phyloP scores from a whole-genome alignment of 257 asterid genomes.

The Scutellaria minor region DNA sequence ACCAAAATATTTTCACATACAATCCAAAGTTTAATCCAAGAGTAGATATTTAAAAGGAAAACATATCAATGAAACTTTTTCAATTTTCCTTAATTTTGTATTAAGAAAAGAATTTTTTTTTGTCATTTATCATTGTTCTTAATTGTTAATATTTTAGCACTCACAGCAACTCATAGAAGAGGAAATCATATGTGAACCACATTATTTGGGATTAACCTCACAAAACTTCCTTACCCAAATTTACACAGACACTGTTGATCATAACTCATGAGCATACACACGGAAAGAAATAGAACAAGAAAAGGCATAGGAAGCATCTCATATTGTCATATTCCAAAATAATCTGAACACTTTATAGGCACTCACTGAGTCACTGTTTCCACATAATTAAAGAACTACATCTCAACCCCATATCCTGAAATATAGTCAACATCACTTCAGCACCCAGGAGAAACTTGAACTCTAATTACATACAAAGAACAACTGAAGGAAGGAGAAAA shows the following conservation, averaged over 20 bases:
- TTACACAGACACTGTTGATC: neutral
- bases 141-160: neutral
- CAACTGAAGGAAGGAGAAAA: neutral
- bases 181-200: neutral
- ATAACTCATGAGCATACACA: neutral
- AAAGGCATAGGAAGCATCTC: neutral
- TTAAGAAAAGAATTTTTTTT: neutral
- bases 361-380: constrained; percentile 2
- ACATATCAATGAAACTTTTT: neutral
- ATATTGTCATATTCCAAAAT: neutral
- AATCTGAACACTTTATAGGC: neutral
- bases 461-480: neutral
- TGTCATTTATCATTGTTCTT: neutral
- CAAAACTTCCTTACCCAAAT: neutral
- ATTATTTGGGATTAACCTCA: neutral
- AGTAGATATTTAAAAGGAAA: neutral
- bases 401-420: neutral
- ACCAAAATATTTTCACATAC: neutral
- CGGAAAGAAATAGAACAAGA: neutral
- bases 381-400: neutral
- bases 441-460: constrained; percentile 18
- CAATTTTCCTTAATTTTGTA: neutral
- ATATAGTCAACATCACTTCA: neutral
- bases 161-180: neutral
- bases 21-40: neutral